These are phyloP conservation scores for Silene vulgaris DNA, from an alignment of 179 eudicot genomes.

Conservation along the genomic window DNA sequence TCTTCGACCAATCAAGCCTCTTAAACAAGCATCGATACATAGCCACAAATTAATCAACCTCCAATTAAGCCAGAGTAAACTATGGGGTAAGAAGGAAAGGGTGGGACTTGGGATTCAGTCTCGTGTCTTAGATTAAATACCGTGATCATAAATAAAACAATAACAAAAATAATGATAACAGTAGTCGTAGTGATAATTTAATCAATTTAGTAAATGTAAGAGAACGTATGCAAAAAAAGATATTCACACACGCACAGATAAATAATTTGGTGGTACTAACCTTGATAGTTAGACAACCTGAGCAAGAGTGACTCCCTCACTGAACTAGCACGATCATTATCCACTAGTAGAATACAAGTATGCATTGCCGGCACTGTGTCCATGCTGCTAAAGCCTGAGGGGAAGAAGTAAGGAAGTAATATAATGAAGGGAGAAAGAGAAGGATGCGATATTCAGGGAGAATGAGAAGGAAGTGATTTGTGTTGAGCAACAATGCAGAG, in stretches of 20 bases:
- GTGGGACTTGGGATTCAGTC: neutral
- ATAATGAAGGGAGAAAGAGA: neutral
- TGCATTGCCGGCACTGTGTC: neutral
- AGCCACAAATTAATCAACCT: neutral
- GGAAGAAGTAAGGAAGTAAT: neutral
- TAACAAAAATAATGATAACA: neutral
- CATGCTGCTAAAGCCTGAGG: neutral
- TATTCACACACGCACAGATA: neutral
- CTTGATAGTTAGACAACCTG: constrained; percentile 6
- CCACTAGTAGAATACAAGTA: constrained; percentile 11
- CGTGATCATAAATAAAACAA: neutral
- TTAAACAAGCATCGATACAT: neutral
- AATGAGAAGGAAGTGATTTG: neutral
- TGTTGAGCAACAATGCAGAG: neutral
- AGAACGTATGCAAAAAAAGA: neutral
- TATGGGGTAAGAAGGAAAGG: neutral
- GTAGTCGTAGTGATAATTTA: neutral
- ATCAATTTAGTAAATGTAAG: neutral
- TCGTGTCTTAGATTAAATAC: neutral
- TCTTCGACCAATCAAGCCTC: neutral
- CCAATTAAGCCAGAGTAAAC: neutral
- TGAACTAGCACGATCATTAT: constrained; percentile 7
- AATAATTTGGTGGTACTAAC: constrained; percentile 12
- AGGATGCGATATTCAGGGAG: neutral
- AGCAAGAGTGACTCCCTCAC: neutral